A percentile compares a stretch with the other conserved stretches of the same genome.
These are phyloP conservation scores for Pilaira anomala DNA, from an alignment of 192 early-diverging fungal genomes.

Conservation along the genomic window DNA sequence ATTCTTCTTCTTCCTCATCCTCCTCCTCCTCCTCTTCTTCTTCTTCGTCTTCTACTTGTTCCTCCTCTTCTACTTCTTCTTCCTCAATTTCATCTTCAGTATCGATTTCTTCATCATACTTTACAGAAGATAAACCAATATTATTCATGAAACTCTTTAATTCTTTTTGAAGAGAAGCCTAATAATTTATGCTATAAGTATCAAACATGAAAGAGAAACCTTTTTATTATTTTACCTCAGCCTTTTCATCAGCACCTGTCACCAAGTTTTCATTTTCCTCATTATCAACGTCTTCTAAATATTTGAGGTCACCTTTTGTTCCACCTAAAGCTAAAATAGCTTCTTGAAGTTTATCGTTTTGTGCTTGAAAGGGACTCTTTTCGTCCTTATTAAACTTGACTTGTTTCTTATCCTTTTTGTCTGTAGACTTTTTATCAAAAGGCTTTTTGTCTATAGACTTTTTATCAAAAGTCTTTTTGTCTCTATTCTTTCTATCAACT, in stretches of 20 bases:
- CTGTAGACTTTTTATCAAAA: background rate
- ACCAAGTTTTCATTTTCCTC: conserved; percentile 28
- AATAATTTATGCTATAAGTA: background rate
- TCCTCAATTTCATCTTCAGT: conserved; percentile 26
- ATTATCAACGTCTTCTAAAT: conserved; percentile 29
- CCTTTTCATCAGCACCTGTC: background rate
- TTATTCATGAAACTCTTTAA: conserved; percentile 31
- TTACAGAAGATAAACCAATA: conserved; percentile 24
- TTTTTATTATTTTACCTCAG: conserved; percentile 11
- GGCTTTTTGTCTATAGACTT: background rate
- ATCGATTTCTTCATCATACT: conserved; percentile 14
- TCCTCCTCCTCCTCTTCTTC: conserved; percentile 20
- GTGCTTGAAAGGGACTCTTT: background rate
- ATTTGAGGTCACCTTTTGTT: conserved; percentile 35
- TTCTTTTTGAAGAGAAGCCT: conserved; percentile 30
- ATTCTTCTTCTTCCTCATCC: conserved; percentile 7
- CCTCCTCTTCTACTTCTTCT: conserved; percentile 22
- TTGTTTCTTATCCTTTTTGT: conserved; percentile 2
- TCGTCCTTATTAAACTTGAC: conserved; percentile 1
- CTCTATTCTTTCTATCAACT: conserved; percentile 7
- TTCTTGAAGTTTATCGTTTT: conserved; percentile 21
- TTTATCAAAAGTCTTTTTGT: background rate
- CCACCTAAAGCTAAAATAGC: conserved; percentile 35
- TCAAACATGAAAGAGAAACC: background rate
- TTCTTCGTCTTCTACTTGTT: conserved; percentile 21